Percentiles rank a stretch among this genome's conserved stretches.
Conservation (phyloP, 768 basidiomycete genomes). For the Hebeloma cylindrosporum region DNA sequence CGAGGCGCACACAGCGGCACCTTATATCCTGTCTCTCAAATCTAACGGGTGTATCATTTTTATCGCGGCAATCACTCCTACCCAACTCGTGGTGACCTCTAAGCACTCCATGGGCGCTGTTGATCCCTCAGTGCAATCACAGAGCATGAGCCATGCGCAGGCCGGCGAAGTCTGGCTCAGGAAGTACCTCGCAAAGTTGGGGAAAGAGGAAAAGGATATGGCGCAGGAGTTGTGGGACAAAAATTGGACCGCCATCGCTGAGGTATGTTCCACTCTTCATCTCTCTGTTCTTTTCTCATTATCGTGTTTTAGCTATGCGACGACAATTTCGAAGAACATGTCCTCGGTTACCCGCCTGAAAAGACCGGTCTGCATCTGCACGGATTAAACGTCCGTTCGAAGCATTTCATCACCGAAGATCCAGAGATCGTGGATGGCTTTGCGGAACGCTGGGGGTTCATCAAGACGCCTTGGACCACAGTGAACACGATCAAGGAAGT, state of each 20-base stretch:
- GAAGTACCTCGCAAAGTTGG: slow-evolving; percentile 58
- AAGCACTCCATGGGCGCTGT: slow-evolving; percentile 85
- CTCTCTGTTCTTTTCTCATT: not conserved
- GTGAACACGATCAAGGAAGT: slow-evolving; percentile 68
- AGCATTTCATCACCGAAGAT: slow-evolving; percentile 69
- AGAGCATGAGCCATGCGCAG: slow-evolving; percentile 81
- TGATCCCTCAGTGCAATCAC: slow-evolving; percentile 28
- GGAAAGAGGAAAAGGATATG: slow-evolving; percentile 71
- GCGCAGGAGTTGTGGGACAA: slow-evolving; percentile 75
- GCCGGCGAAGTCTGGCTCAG: slow-evolving; percentile 84
- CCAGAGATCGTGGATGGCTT: slow-evolving; percentile 71
- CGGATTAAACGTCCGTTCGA: slow-evolving; percentile 76
- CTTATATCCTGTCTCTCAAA: slow-evolving; percentile 88
- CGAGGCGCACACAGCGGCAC: slow-evolving; percentile 63
- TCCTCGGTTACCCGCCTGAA: slow-evolving; percentile 78
- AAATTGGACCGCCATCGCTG: slow-evolving; percentile 88
- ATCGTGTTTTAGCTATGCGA: slow-evolving; percentile 81
- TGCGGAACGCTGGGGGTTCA: slow-evolving; percentile 90
- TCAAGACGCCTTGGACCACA: slow-evolving; percentile 63
- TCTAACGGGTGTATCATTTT: slow-evolving; percentile 98
- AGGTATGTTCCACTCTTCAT: slow-evolving; percentile 50
- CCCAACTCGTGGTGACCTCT: slow-evolving; percentile 80
- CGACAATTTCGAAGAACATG: slow-evolving; percentile 96
- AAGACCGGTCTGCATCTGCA: slow-evolving; percentile 91
- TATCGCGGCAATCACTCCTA: slow-evolving; percentile 77